These are phyloP conservation scores for cucumber (Cucumis sativus) DNA, from an alignment of 306 rosid species.

Conservation along the genomic window Cucumber_9930_V3 NC_026658.2:2297501-2298000, in stretches of 20 bases:
- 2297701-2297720: background rate
- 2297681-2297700: background rate
- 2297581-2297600: background rate
- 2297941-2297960: background rate
- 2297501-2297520: too few species aligned
- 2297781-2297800: background rate
- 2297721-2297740: background rate
- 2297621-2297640: background rate
- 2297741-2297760: background rate
- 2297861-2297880: background rate
- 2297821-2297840: background rate
- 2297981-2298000: background rate
- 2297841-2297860: background rate
- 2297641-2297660: background rate
- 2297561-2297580: background rate
- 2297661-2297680: background rate
- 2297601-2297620: background rate
- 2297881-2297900: background rate
- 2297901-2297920: background rate
- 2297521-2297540: background rate
- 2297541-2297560: background rate
- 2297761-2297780: background rate
- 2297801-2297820: background rate
- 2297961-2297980: too few species aligned
- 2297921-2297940: background rate